phyloP scores from a whole-genome alignment of 2,329 filamentous ascomycete genomes.

The Colletotrichum kahawae region DNA sequence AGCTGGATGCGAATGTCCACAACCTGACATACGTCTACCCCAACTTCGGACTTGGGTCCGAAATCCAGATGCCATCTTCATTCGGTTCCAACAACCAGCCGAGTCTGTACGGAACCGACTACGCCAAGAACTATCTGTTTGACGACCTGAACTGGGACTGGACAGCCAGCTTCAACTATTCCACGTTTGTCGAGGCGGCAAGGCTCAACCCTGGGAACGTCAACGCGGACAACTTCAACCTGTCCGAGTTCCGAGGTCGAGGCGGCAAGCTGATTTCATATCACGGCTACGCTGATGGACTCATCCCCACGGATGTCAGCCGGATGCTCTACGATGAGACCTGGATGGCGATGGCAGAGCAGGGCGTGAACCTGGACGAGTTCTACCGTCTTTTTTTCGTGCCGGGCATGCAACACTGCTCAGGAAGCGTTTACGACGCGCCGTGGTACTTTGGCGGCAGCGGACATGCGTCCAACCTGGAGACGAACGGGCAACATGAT shows the following conservation, averaged over 20 bases:
- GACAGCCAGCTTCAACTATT: constrained; percentile 38
- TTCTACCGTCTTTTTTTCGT: constrained; percentile 57
- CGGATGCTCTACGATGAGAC: constrained; percentile 55
- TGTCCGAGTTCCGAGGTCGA: constrained; percentile 40
- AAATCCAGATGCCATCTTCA: constrained; percentile 33
- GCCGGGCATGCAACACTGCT: constrained; percentile 57
- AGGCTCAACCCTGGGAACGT: constrained; percentile 40
- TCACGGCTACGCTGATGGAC: constrained; percentile 47
- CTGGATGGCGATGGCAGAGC: constrained; percentile 41
- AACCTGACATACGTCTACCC: constrained; percentile 38
- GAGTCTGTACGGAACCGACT: constrained; percentile 29
- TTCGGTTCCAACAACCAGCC: constrained; percentile 24
- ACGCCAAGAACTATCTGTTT: constrained; percentile 45
- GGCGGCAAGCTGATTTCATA: constrained; percentile 52
- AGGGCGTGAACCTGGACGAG: constrained; percentile 31
- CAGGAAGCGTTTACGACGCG: constrained; percentile 30
- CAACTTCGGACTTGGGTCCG: constrained; percentile 52
- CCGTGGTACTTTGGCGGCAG: constrained; percentile 38
- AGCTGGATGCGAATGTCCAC: constrained; percentile 24
- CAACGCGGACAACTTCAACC: constrained; percentile 43
- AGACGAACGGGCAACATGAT: constrained; percentile 25
- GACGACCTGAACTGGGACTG: constrained; percentile 42
- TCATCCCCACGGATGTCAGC: constrained; percentile 49
- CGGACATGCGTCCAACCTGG: constrained; percentile 29
- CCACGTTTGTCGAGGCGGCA: constrained; percentile 22